Conservation (phyloP, 2,329 filamentous ascomycete genomes). For the Seiridium cupressi region DNA sequence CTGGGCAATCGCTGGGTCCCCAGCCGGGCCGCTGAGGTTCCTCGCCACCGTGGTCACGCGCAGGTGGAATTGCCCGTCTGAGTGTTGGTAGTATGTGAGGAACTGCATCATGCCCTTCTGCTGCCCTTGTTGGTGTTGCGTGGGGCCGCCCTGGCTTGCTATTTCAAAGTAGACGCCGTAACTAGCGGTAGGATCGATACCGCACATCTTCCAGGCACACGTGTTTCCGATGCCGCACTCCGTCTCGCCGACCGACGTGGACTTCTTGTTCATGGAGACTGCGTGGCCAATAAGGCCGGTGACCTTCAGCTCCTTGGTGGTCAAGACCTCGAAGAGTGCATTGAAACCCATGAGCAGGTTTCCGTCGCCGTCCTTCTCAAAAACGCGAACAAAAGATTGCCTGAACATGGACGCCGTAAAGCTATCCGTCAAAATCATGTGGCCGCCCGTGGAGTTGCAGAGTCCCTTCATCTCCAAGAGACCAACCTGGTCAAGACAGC, state of each 20-base stretch:
- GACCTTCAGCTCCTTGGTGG: slow-evolving; percentile 97
- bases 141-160: slow-evolving; percentile 84
- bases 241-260: slow-evolving; percentile 92
- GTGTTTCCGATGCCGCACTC: slow-evolving; percentile 98
- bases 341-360: slow-evolving; percentile 99
- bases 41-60: slow-evolving; percentile 92
- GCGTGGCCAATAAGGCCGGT: slow-evolving; percentile 96
- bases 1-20: slow-evolving; percentile 91
- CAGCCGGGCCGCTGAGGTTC: slow-evolving; percentile 87
- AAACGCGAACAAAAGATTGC: slow-evolving; percentile 94
- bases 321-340: slow-evolving; percentile 89
- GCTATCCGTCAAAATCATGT: slow-evolving; percentile 97
- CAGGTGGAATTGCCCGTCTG: slow-evolving; percentile 92
- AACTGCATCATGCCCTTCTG: slow-evolving; percentile 98
- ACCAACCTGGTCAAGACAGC: slow-evolving; percentile 95
- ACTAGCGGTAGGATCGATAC: slow-evolving; percentile 89
- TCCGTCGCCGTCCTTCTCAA: slow-evolving; percentile 93
- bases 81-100: slow-evolving; percentile 97
- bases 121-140: slow-evolving; percentile 79
- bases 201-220: slow-evolving; percentile 99
- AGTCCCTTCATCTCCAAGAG: slow-evolving; percentile 97
- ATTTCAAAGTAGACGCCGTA: slow-evolving; percentile 99
- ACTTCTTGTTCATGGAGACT: slow-evolving; percentile 97
- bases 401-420: slow-evolving; percentile 99
- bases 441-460: slow-evolving; percentile 91